Base-by-base conservation (phyloP, 2,329 filamentous ascomycete genomes). In the Fusarium chlamydosporum region DNA sequence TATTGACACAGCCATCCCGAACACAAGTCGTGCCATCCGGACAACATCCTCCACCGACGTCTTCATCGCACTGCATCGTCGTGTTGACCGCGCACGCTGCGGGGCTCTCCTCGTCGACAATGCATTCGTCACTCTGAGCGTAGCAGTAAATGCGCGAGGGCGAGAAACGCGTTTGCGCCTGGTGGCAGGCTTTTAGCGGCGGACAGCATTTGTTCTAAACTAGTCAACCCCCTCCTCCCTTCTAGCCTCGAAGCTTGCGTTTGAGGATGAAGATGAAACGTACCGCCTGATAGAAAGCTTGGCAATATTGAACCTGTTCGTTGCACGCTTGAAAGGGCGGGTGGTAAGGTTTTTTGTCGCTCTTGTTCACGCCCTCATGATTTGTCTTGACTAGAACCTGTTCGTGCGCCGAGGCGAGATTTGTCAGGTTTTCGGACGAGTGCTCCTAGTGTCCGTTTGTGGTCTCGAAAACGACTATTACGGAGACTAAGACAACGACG, bases 401-500 rank as follows among this genome's bases (percentile, higher is more conserved):
- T 4, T 33, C 13, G n/a, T 59, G 51, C n/a, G 42, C 42, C 0
- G 42, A 55, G 18, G 41, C 52, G 13, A 61, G 34, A 31, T 66
- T 53, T 6, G 46, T 15, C 6, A 34, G 4, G 23, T 53, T 41
- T 26, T 54, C 38, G 26, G 45, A 60, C 11, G 48, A 31, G 51
- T 55, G 38, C 42, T 48, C 43, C 64, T 50, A 62, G 55, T 43
- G 45, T 42, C 54, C 31, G 16, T 29, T 58, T 26, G 55, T 26
- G 18, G 46, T 53, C 16, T 57, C 50, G 31, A 71, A 63, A 29
- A 65, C 42, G 23, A 74, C 58, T 46, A 75, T 64, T 31, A 73
- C 31, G 31, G 60, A 70, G 20, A 72, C 56, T 31, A 67, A 53
- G 38, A 70, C 57, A 50, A 76, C 55, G 48, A 69, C 61, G 23